A percentile compares a stretch with the other conserved stretches of the same genome.
Evolutionary conservation across 2,329 filamentous ascomycete genomes (phyloP).

Genomic region (Paraphoma chrysanthemicola): DNA sequence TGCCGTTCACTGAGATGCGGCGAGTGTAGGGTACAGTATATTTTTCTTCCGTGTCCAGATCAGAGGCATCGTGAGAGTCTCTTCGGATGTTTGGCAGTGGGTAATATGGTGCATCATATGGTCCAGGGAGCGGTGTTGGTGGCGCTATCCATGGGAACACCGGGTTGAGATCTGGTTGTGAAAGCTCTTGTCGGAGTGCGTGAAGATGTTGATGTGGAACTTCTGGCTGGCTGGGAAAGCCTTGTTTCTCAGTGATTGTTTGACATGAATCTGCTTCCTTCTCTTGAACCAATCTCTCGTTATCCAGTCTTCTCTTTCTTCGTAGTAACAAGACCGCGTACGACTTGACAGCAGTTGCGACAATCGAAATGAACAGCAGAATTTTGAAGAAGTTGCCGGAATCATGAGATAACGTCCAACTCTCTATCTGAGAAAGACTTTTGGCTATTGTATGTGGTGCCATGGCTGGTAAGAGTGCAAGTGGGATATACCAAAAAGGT

Average conservation of each 20-base stretch:
- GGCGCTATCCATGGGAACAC: conserved; percentile 44
- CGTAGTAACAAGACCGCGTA: conserved; percentile 12
- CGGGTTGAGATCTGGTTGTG: conserved; percentile 23
- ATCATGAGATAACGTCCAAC: conserved; percentile 6
- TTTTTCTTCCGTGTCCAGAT: conserved; percentile 8
- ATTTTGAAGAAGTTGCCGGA: conserved; percentile 17
- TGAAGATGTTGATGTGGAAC: conserved; percentile 17
- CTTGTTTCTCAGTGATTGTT: conserved; percentile 7
- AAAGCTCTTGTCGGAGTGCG: conserved; percentile 21
- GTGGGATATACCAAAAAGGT: conserved; percentile 16
- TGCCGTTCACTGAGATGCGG: conserved; percentile 33
- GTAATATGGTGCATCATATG: conserved; percentile 44
- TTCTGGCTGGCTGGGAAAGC: conserved; percentile 1
- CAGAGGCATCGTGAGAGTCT: conserved; percentile 19
- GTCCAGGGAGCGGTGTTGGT: conserved; percentile 41
- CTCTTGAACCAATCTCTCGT: conserved; percentile 1
- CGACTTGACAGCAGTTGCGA: conserved; percentile 24
- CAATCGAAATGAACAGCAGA: conserved; percentile 23
- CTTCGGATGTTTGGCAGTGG: conserved; percentile 37
- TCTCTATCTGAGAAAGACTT: conserved; percentile 19
- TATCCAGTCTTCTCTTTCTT: conserved; percentile 25
- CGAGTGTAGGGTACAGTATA: conserved; percentile 30
- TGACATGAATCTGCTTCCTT: conserved; percentile 6
- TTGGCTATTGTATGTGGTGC: conserved; percentile 33
- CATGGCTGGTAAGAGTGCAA: conserved; percentile 31